These are phyloP conservation scores for Chrysopogon serrulatus DNA, from an alignment of 176 grass and related monocot species.

Conservation along the genomic window DNA sequence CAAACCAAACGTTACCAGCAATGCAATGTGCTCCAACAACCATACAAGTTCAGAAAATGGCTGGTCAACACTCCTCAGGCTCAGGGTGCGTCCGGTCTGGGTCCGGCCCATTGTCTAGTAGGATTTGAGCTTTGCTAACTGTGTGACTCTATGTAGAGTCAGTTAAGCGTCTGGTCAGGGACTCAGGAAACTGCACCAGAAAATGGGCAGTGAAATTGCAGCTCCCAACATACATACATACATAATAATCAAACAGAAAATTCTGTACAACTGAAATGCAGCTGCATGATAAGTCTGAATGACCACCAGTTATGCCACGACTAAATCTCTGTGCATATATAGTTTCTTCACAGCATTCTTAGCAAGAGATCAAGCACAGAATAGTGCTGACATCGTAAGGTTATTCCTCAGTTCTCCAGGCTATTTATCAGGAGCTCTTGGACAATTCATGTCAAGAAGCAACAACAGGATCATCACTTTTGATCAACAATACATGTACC, in stretches of 20 bases:
- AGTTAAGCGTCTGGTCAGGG: neutral
- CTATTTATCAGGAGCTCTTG: constrained; percentile 1
- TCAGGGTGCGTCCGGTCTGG: constrained; percentile 9
- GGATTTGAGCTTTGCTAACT: neutral
- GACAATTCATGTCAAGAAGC: constrained; percentile 5
- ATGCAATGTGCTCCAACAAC: constrained; percentile 40
- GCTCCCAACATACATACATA: neutral
- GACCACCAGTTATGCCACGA: neutral
- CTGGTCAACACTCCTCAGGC: neutral
- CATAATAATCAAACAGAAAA: neutral
- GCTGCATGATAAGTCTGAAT: neutral
- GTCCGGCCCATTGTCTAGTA: neutral
- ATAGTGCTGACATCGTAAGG: neutral
- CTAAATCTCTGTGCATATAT: neutral
- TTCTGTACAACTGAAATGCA: neutral
- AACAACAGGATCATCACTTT: neutral
- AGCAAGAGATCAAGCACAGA: neutral
- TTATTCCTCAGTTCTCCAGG: neutral
- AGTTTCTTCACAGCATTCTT: neutral
- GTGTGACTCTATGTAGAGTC: neutral
- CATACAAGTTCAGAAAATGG: constrained; percentile 9
- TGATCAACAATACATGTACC: neutral
- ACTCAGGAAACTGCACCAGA: neutral
- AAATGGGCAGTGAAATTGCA: neutral
- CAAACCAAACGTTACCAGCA: constrained; percentile 13